Evolutionary conservation across 129 eudicot genomes (phyloP), one percentile per base, ranked within the genome.

Genomic region (Tanacetum coccineum): DNA sequence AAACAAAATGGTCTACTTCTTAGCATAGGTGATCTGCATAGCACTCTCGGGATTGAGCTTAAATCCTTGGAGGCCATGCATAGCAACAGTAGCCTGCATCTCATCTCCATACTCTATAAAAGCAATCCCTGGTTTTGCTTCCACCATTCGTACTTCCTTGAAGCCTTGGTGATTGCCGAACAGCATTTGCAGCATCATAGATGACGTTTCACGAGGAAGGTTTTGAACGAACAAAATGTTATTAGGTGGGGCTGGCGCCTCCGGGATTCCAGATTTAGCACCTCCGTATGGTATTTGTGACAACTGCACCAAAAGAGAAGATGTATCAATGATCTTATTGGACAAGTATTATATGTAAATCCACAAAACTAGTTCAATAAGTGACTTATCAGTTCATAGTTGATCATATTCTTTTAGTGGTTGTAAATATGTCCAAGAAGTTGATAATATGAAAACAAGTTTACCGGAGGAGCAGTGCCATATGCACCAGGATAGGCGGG

Each of bases 101-200:
- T 92, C 98, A 68, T 92, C 82, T 21, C 82, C 95, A 52, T 85
- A 92, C 71, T 92, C 98, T 19, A 93, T 85, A 68, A 93, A 93
- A 30, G 98, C 89, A 65, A 93, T 93, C 32, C 98, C 96, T 12
- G 98, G 98, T 73, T 86, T 93, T 12, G 96, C 96, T 79, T 93
- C 98, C 63, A 93, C 84, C 98, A 93, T 93, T 63, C 96, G 77
- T 57, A 93, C 98, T 79, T 93, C 98, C 82, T 93, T 93, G 69
- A 93, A 93, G 48, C 98, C 98, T 15, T 89, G 83, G 57, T 84
- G 88, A 61, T 86, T 96, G 30, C 85, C 78, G 70, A 88, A 93
- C 56, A 93, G 78, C 98, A 93, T 84, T 73, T 88, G 94, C 61
- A 93, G 89, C 96, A 88, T 88, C 89, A 85, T 79, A 4, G 95